Conservation (phyloP, 1,284 basidiomycete species). For the Cryptococcus sp. region DNA sequence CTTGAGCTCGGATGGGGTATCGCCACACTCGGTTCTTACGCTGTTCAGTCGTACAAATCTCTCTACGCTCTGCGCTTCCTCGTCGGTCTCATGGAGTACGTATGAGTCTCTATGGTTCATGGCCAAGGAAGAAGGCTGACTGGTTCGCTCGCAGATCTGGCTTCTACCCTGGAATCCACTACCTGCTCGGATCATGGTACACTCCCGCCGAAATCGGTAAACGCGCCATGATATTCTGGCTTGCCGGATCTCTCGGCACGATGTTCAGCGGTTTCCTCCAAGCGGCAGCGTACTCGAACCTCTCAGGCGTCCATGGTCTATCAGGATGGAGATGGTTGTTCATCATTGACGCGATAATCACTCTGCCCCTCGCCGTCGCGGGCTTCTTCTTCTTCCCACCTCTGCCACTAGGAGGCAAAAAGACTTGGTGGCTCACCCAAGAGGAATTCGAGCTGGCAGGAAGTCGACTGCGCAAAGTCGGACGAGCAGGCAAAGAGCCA, state of each 20-base stretch:
- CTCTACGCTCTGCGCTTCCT: constrained; percentile 39
- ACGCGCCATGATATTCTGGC: constrained; percentile 44
- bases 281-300: constrained; percentile 41
- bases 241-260: constrained; percentile 34
- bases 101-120: neutral
- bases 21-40: constrained; percentile 37
- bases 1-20: constrained; percentile 46
- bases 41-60: constrained; percentile 24
- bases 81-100: constrained; percentile 37
- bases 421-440: constrained; percentile 31
- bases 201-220: constrained; percentile 44
- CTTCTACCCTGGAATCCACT: constrained; percentile 45
- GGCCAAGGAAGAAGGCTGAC: neutral
- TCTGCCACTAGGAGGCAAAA: constrained; percentile 30
- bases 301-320: constrained; percentile 38
- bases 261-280: constrained; percentile 47
- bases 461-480: constrained; percentile 24
- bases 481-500: constrained; percentile 20
- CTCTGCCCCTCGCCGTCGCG: constrained; percentile 42
- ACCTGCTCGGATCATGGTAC: constrained; percentile 44
- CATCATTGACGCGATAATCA: constrained; percentile 45
- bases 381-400: constrained; percentile 43
- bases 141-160: constrained; percentile 25
- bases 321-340: constrained; percentile 45
- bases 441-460: constrained; percentile 33